Evolutionary conservation across 164 flowering plant species (phyloP).

Genomic region (grape (Vitis vinifera)): DNA sequence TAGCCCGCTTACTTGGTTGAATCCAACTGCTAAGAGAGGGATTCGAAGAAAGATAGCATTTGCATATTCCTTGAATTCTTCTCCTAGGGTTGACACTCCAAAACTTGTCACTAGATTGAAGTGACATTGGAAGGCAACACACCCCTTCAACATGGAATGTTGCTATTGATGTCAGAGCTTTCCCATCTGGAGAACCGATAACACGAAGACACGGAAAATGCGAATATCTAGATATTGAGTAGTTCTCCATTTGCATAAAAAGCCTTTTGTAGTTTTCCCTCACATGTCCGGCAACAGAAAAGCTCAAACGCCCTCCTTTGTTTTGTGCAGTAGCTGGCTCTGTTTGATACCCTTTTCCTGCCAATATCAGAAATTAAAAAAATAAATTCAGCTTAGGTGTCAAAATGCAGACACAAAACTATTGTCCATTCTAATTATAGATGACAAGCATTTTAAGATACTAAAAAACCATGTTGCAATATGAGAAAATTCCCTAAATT

Average conservation of each 20-base stretch:
- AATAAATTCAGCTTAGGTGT: neutral
- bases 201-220: slow-evolving; percentile 21
- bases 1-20: slow-evolving; percentile 31
- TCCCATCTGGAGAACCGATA: slow-evolving; percentile 22
- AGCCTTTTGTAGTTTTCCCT: slow-evolving; percentile 25
- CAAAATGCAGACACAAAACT: too few species aligned
- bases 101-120: slow-evolving; percentile 20
- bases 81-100: slow-evolving; percentile 11
- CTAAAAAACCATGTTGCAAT: too few species aligned
- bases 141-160: slow-evolving; percentile 16
- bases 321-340: slow-evolving; percentile 26
- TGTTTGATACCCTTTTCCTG: slow-evolving; percentile 56
- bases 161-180: slow-evolving; percentile 13
- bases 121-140: slow-evolving; percentile 21
- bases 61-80: slow-evolving; percentile 32
- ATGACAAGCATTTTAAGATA: too few species aligned
- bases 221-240: slow-evolving; percentile 21
- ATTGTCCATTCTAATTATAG: too few species aligned
- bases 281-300: slow-evolving; percentile 23
- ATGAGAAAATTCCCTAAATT: too few species aligned
- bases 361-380: slow-evolving; percentile 3
- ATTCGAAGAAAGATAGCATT: slow-evolving; percentile 32
- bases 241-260: slow-evolving; percentile 15
- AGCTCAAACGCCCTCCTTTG: slow-evolving; percentile 27
- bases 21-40: slow-evolving; percentile 26